Conservation (phyloP, 345 rosid species). For the Reutealis trisperma region DNA sequence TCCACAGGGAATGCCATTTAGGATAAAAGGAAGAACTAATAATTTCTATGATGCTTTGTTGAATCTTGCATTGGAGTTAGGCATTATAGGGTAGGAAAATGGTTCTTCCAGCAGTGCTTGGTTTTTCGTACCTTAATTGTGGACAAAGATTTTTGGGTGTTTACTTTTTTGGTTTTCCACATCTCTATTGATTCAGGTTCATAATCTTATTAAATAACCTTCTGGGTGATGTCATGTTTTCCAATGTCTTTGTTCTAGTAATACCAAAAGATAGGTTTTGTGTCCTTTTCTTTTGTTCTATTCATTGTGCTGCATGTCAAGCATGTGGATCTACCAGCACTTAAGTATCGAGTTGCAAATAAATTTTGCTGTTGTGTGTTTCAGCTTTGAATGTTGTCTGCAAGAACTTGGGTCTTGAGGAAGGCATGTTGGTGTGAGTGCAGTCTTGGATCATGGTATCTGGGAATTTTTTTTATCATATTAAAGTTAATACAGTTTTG, state of each 20-base stretch:
- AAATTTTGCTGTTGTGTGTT: constrained; percentile 32
- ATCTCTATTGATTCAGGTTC: neutral
- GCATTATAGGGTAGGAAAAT: neutral
- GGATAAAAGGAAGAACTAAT: neutral
- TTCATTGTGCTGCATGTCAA: constrained; percentile 24
- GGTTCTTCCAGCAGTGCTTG: neutral
- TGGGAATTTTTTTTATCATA: constrained; percentile 32
- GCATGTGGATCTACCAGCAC: constrained; percentile 39
- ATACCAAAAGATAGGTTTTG: constrained; percentile 10
- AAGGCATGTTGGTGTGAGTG: constrained; percentile 58
- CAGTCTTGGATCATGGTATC: constrained; percentile 40
- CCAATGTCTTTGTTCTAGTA: constrained; percentile 10
- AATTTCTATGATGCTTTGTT: too few species aligned
- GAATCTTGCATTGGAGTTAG: neutral
- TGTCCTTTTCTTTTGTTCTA: constrained; percentile 2
- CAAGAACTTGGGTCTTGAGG: constrained; percentile 73
- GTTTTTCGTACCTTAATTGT: neutral
- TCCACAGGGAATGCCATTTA: neutral
- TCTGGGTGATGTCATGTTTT: neutral
- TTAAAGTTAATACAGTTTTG: constrained; percentile 34
- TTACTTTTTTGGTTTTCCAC: neutral
- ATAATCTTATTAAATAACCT: neutral
- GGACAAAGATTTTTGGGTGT: neutral
- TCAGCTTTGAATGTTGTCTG: constrained; percentile 59
- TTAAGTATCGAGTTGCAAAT: constrained; percentile 29